phyloP scores from a whole-genome alignment of 2,329 filamentous ascomycete species.

The Clathrospora elynae region DNA sequence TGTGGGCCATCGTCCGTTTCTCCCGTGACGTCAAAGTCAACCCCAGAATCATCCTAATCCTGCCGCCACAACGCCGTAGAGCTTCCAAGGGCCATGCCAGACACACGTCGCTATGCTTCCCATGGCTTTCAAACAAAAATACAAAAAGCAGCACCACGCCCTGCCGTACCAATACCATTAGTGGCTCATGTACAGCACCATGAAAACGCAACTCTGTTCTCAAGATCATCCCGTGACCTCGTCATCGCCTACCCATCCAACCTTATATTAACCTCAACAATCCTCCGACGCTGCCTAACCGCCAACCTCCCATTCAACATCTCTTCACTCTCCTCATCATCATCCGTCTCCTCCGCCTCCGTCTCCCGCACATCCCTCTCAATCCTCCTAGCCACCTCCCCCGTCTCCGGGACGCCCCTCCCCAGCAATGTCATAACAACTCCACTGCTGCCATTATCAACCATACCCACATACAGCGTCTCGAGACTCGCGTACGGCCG shows the following conservation, averaged over 20 bases:
- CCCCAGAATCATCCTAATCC: too few relatives aligned
- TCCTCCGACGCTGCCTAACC: constrained; percentile 5
- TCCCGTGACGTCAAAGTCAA: too few relatives aligned
- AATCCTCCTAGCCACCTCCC: not conserved
- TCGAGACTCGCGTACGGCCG: constrained; percentile 9
- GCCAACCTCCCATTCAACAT: not conserved
- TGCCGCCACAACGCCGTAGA: too few relatives aligned
- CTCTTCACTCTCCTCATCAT: constrained; percentile 15
- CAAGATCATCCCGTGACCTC: too few relatives aligned
- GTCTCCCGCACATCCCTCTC: constrained; percentile 2
- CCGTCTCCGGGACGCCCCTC: not conserved
- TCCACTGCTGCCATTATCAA: constrained; percentile 10
- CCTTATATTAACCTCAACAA: constrained; percentile 14
- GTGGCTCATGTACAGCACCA: too few relatives aligned
- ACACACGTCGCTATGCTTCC: too few relatives aligned
- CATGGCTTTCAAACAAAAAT: too few relatives aligned
- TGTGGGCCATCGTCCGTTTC: too few relatives aligned
- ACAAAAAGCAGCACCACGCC: too few relatives aligned
- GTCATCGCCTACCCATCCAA: constrained; percentile 9
- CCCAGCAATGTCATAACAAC: constrained; percentile 1
- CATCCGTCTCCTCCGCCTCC: constrained; percentile 18
- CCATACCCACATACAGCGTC: constrained; percentile 18
- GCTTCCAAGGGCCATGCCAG: too few relatives aligned
- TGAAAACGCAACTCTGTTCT: too few relatives aligned
- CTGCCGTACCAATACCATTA: too few relatives aligned